Percentiles rank a stretch among this genome's conserved stretches.
Evolutionary conservation across 2,329 filamentous ascomycete species (phyloP).

Genomic region (Pezicula rhizophila): DNA sequence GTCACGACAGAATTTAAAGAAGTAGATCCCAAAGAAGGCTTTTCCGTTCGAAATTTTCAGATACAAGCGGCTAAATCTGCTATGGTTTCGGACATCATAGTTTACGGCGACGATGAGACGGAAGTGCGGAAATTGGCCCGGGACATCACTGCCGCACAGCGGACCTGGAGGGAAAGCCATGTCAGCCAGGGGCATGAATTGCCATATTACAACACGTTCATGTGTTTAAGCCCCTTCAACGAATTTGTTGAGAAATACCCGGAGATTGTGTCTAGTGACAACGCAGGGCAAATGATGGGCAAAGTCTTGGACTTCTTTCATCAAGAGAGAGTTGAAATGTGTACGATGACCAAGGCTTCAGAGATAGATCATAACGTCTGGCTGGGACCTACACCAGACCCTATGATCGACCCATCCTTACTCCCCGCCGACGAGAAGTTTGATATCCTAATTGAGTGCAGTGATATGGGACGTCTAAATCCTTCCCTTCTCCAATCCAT

Average conservation of each 20-base stretch:
- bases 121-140: conserved; percentile 57
- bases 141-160: conserved; percentile 71
- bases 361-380: conserved; percentile 88
- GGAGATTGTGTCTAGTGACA: conserved; percentile 70
- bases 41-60: conserved; percentile 95
- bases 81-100: conserved; percentile 81
- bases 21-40: conserved; percentile 80
- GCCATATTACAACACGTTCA: conserved; percentile 78
- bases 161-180: conserved; percentile 64
- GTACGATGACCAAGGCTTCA: conserved; percentile 80
- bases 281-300: conserved; percentile 64
- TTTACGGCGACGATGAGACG: conserved; percentile 73
- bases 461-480: conserved; percentile 74
- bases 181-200: conserved; percentile 46
- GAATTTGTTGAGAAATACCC: conserved; percentile 66
- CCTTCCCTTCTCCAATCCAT: conserved; percentile 58
- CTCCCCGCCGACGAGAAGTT: conserved; percentile 53
- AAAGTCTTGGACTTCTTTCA: conserved; percentile 82
- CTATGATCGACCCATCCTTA: conserved; percentile 35
- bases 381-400: conserved; percentile 80
- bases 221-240: conserved; percentile 57
- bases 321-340: conserved; percentile 89
- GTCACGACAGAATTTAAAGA: conserved; percentile 57
- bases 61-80: conserved; percentile 89
- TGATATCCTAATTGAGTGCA: conserved; percentile 84